Evolutionary conservation across 2,329 filamentous ascomycete species (phyloP).

Genomic region (Samsoniella hepiali): DNA sequence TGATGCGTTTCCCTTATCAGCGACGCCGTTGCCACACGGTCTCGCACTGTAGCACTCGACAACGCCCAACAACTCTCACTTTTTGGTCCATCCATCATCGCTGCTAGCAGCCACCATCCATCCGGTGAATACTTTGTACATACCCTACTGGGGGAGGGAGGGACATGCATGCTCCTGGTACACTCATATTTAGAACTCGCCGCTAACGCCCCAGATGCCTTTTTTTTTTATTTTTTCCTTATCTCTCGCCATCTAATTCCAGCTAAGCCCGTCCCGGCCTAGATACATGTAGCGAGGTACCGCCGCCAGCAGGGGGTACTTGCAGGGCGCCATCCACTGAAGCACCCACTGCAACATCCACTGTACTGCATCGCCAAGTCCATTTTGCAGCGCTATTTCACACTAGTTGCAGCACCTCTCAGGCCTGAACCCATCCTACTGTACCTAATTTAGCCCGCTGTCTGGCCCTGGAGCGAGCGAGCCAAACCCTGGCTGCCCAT

Average conservation of each 20-base stretch:
- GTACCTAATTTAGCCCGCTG: too few relatives aligned
- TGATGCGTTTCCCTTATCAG: not conserved
- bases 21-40: not conserved
- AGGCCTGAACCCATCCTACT: not conserved
- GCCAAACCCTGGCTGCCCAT: not conserved
- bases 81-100: too few relatives aligned
- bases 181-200: too few relatives aligned
- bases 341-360: conserved; percentile 11
- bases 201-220: not conserved
- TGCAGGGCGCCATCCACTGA: not conserved
- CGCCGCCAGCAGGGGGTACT: not conserved
- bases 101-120: not conserved
- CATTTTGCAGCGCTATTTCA: conserved; percentile 7
- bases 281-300: not conserved
- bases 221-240: not conserved
- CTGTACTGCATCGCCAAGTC: conserved; percentile 16
- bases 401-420: not conserved
- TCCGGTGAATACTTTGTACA: not conserved
- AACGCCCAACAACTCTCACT: too few relatives aligned
- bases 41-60: conserved; percentile 1
- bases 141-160: not conserved
- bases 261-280: not conserved
- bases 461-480: too few relatives aligned
- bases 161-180: not conserved
- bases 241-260: not conserved